Conservation (phyloP, 208 protist genomes). For the Phytomonas sp. region DNA sequence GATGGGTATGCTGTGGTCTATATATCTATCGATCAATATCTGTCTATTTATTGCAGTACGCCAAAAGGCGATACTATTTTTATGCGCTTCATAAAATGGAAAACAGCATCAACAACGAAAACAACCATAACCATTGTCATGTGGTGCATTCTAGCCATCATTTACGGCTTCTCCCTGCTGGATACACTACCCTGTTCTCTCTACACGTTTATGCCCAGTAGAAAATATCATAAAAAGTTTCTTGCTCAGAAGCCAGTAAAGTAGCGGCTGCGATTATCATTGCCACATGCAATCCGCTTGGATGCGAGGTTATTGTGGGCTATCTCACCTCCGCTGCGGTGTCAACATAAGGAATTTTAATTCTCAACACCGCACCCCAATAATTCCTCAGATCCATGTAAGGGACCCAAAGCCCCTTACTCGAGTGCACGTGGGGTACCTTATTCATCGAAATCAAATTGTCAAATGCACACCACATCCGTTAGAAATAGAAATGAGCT, state of each 20-base stretch:
- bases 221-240: not conserved
- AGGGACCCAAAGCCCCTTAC: conserved; percentile 13
- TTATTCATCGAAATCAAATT: conserved; percentile 60
- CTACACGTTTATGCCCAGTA: not conserved
- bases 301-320: not conserved
- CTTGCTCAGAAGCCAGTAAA: not conserved
- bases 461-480: conserved; percentile 77
- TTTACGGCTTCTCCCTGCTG: not conserved
- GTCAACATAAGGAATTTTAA: conserved; percentile 21
- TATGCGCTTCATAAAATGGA: not conserved
- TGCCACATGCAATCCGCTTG: not conserved
- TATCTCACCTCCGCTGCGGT: not conserved
- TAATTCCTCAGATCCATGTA: conserved; percentile 54
- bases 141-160: not conserved
- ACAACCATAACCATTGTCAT: not conserved
- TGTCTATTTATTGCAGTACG: not conserved
- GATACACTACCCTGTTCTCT: not conserved
- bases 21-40: not conserved
- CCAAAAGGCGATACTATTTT: not conserved
- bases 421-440: conserved; percentile 53
- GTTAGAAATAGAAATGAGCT: conserved; percentile 62
- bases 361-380: conserved; percentile 71
- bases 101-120: not conserved
- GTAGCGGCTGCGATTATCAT: not conserved
- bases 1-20: not conserved